phyloP scores from a whole-genome alignment of 768 basidiomycete species.

The Suillus plorans region DNA sequence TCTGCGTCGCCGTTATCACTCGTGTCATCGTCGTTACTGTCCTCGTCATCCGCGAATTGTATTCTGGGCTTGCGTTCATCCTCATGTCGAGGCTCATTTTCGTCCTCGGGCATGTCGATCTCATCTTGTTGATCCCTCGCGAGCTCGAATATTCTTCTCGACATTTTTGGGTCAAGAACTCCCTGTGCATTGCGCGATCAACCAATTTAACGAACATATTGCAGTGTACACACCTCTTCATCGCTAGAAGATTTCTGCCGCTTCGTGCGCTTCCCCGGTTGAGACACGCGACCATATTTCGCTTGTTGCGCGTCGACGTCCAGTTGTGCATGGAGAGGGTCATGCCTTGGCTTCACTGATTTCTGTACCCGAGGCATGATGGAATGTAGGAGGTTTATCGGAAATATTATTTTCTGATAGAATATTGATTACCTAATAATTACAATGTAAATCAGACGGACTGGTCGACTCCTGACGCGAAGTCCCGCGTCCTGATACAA shows the following conservation, averaged over 20 bases:
- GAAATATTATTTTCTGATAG: slow-evolving; percentile 8
- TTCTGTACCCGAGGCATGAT: slow-evolving; percentile 67
- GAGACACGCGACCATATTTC: slow-evolving; percentile 77
- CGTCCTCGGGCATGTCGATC: slow-evolving; percentile 62
- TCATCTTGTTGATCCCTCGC: slow-evolving; percentile 94
- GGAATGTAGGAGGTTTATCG: slow-evolving; percentile 12
- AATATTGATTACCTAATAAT: slow-evolving; percentile 6
- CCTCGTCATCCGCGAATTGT: slow-evolving; percentile 49
- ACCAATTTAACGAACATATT: slow-evolving; percentile 9
- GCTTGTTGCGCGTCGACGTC: slow-evolving; percentile 72
- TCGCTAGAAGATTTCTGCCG: slow-evolving; percentile 42
- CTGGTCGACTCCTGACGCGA: neutral
- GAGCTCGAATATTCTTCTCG: slow-evolving; percentile 85
- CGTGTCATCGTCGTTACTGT: slow-evolving; percentile 28
- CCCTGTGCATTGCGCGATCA: slow-evolving; percentile 40
- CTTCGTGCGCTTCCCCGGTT: slow-evolving; percentile 76
- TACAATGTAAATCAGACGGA: neutral
- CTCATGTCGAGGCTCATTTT: slow-evolving; percentile 40
- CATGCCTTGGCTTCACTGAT: slow-evolving; percentile 67
- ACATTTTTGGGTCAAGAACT: slow-evolving; percentile 78
- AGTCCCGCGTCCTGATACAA: neutral
- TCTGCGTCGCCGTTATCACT: slow-evolving; percentile 56
- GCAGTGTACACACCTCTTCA: slow-evolving; percentile 48
- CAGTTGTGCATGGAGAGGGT: slow-evolving; percentile 85
- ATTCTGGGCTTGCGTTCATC: slow-evolving; percentile 31